phyloP scores from a whole-genome alignment of 2,329 filamentous ascomycete genomes.

The Aspergillus oerlinghausenensis region DNA sequence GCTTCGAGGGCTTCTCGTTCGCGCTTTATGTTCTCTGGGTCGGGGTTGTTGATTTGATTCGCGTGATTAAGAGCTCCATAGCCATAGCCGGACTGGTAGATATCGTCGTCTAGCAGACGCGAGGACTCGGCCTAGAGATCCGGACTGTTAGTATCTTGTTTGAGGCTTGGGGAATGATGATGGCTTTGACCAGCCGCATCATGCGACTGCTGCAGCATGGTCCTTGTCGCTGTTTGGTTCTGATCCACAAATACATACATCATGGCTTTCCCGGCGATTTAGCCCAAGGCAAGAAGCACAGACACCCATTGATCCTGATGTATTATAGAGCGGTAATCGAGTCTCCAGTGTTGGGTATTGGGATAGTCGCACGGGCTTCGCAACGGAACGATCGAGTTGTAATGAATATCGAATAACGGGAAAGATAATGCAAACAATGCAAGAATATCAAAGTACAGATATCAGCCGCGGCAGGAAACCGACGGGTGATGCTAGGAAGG shows the following conservation, averaged over 20 bases:
- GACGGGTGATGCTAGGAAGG: constrained; percentile 9
- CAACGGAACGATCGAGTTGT: background rate
- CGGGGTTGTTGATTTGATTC: constrained; percentile 35
- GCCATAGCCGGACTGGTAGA: constrained; percentile 42
- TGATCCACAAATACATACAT: constrained; percentile 24
- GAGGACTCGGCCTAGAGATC: constrained; percentile 36
- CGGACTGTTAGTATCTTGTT: constrained; percentile 6
- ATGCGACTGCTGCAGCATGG: constrained; percentile 9
- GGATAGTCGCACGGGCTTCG: no score
- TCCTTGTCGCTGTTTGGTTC: background rate
- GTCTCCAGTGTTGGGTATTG: background rate
- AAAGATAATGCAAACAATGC: background rate
- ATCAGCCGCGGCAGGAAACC: constrained; percentile 2
- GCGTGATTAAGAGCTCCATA: constrained; percentile 38
- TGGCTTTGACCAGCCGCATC: background rate
- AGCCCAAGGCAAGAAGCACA: constrained; percentile 42
- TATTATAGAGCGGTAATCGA: background rate
- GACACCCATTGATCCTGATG: constrained; percentile 36
- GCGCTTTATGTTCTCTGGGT: constrained; percentile 40
- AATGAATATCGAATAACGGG: background rate
- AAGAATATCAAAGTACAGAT: background rate
- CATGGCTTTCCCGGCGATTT: constrained; percentile 34
- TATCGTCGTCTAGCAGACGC: constrained; percentile 42
- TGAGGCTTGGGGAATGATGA: constrained; percentile 8
- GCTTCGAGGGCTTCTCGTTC: constrained; percentile 44